Evolutionary conservation across 495 filamentous ascomycete species (phyloP), one percentile per base, ranked within the genome.

Genomic region (Aspergillus conjunctus): DNA sequence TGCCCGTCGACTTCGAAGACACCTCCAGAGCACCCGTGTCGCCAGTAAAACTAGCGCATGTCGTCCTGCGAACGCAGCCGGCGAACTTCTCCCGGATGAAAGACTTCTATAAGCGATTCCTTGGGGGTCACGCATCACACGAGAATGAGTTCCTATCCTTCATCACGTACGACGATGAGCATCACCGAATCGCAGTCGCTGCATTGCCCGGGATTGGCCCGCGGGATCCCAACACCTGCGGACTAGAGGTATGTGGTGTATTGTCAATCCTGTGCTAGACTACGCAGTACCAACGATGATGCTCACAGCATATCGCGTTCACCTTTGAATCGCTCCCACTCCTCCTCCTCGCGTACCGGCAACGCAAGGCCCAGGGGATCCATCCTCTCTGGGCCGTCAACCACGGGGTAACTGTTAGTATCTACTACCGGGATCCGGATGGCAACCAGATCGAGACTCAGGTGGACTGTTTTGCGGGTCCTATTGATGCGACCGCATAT

Each of bases 401-500:
- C 56, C 79, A 82, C 52, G 79, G 78, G 3, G 64, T 67, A 1
- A 80, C 73, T 3, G 78, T 67, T 2, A 74, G 69, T 43, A 69
- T 82, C 4, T 82, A 79, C 58, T 80, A 81, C 56, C 60, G 61
- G 17, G 79, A 82, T 53, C 78, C 78, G 15, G 79, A 82, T 56
- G 77, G 77, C 7, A 82, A 82, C 60, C 31, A 52, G 45, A 59
- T 81, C 46, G 80, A 83, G 64, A 74, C 70, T 7, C 78, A 82
- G 63, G 74, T 79, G 3, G 77, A 81, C 54, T 74, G 71, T 39
- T 77, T 79, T 48, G 70, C 73, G 20, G 22, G 7, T 1, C 7
- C 14, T 7, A 5, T 30, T 2, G 48, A 21, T 6, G 48, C 48
- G 2, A 51, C 6, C 12, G 48, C 6, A 1, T 51, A 14, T n/a